Evolutionary conservation across 2,329 filamentous ascomycete genomes (phyloP).

Genomic region (Aspergillus viridinutans): DNA sequence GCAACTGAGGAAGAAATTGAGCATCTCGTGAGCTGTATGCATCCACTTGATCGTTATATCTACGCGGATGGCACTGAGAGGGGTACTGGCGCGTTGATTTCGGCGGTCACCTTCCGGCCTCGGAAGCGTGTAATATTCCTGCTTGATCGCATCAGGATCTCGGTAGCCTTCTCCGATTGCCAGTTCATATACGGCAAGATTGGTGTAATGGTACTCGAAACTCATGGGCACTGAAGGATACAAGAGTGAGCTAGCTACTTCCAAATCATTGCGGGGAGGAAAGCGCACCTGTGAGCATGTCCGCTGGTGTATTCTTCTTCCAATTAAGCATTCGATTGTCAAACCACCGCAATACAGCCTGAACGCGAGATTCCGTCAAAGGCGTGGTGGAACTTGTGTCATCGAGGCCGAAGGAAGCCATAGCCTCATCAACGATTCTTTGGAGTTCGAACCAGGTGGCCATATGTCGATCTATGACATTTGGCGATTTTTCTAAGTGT

Average conservation of each 20-base stretch:
- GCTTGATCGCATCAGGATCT: conserved; percentile 31
- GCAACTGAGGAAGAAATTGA: conserved; percentile 30
- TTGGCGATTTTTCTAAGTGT: conserved; percentile 27
- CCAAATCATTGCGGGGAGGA: not conserved
- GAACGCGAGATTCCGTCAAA: conserved; percentile 31
- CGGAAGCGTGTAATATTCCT: conserved; percentile 31
- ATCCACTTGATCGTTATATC: conserved; percentile 37
- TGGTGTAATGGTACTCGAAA: conserved; percentile 15
- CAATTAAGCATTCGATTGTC: conserved; percentile 33
- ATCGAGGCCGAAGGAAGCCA: conserved; percentile 34
- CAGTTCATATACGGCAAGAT: conserved; percentile 11
- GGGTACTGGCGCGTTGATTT: conserved; percentile 5
- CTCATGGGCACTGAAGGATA: conserved; percentile 8
- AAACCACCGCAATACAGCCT: conserved; percentile 33
- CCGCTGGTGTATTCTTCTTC: conserved; percentile 25
- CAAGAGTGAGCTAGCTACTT: not conserved
- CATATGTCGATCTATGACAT: conserved; percentile 26
- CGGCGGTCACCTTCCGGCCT: conserved; percentile 14
- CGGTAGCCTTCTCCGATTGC: conserved; percentile 27
- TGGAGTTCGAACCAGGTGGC: conserved; percentile 34
- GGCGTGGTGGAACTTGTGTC: conserved; percentile 30
- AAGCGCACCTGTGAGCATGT: conserved; percentile 28
- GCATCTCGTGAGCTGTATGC: conserved; percentile 31
- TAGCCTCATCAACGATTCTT: conserved; percentile 30
- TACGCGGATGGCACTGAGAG: conserved; percentile 31